Conservation (phyloP, 306 rosid genomes). For the Gastrolobium bilobum region DNA sequence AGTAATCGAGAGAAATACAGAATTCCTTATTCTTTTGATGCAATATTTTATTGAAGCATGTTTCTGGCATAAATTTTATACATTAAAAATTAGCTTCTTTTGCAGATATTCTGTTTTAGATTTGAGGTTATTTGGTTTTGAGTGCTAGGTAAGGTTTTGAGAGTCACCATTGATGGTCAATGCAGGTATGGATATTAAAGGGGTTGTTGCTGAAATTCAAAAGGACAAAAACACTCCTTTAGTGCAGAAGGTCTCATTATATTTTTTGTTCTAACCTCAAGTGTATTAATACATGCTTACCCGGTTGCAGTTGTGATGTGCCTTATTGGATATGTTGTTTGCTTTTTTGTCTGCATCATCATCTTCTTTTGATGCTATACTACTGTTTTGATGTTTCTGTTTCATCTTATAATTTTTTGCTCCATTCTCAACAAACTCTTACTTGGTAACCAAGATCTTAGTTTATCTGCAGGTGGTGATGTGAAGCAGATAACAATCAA, state of each 20-base stretch:
- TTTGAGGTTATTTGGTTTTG: constrained; percentile 55
- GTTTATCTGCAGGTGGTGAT: constrained; percentile 98
- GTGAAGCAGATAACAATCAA: constrained; percentile 89
- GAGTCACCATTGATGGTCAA: constrained; percentile 70
- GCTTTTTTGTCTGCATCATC: constrained; percentile 29
- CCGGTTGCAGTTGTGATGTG: constrained; percentile 47
- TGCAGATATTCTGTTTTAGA: constrained; percentile 43
- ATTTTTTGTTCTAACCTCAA: constrained; percentile 53
- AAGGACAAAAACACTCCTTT: constrained; percentile 96
- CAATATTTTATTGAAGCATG: constrained; percentile 17
- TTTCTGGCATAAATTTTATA: constrained; percentile 34
- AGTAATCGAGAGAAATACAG: constrained; percentile 23
- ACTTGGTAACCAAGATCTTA: constrained; percentile 60
- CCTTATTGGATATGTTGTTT: constrained; percentile 49
- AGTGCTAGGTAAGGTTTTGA: constrained; percentile 66
- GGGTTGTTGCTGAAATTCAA: constrained; percentile 98
- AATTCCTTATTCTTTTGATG: constrained; percentile 3
- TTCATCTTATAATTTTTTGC: constrained; percentile 12
- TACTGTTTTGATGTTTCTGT: constrained; percentile 16
- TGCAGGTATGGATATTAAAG: constrained; percentile 99
- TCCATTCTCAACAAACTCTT: constrained; percentile 41
- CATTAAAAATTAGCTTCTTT: constrained; percentile 37
- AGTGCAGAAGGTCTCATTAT: constrained; percentile 85
- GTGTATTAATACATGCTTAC: constrained; percentile 40
- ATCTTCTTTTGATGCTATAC: constrained; percentile 42